Evolutionary conservation across 176 grass and related monocot genomes (phyloP).

Genomic region (Phoenix roebelenii): DNA sequence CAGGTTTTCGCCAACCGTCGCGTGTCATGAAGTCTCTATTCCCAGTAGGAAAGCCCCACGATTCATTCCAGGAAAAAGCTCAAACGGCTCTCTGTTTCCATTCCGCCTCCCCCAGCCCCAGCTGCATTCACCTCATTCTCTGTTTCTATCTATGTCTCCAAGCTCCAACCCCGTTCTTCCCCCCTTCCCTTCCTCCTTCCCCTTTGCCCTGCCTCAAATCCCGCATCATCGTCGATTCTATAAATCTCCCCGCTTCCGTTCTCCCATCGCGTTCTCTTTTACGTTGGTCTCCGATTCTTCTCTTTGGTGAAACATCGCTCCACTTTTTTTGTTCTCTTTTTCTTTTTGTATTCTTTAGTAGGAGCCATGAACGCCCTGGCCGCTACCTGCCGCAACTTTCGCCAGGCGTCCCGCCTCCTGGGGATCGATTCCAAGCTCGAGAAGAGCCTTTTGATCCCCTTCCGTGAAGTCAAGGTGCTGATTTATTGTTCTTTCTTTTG

Average conservation of each 20-base stretch:
- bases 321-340: no score
- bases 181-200: background rate
- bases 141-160: background rate
- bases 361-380: conserved; percentile 14
- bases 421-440: conserved; percentile 17
- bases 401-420: conserved; percentile 4
- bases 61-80: no score
- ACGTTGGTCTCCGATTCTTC: no score
- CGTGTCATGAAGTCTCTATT: no score
- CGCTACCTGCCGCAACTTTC: conserved; percentile 8
- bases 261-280: no score
- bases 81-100: no score
- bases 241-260: no score
- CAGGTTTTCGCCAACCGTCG: no score
- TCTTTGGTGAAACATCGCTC: no score
- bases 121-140: no score
- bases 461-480: conserved; percentile 6
- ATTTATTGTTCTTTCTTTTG: background rate
- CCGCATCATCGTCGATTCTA: no score
- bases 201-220: background rate
- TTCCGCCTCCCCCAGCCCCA: background rate
- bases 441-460: conserved; percentile 16
- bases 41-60: no score
- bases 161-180: background rate
- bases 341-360: background rate